Evolutionary conservation across 257 asterid genomes (phyloP).

Genomic region (Verbascum thapsus): DNA sequence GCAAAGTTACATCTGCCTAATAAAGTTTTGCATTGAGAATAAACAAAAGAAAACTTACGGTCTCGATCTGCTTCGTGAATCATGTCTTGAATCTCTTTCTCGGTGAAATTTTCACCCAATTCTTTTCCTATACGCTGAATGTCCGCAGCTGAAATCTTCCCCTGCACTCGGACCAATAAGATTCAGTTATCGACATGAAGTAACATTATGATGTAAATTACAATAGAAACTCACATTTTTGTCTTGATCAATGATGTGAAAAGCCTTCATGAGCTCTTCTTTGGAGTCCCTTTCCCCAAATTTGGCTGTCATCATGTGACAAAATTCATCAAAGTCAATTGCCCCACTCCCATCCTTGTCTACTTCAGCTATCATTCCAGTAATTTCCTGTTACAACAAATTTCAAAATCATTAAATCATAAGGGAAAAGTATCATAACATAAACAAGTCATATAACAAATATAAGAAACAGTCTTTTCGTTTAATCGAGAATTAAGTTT

Average conservation of each 20-base stretch:
- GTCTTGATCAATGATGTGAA: slow-evolving; percentile 83
- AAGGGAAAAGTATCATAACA: slow-evolving; percentile 19
- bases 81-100: slow-evolving; percentile 87
- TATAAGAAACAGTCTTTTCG: background rate
- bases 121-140: slow-evolving; percentile 82
- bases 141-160: slow-evolving; percentile 82
- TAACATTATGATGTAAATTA: slow-evolving; percentile 10
- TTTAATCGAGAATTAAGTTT: slow-evolving; percentile 10
- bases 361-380: slow-evolving; percentile 87
- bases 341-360: slow-evolving; percentile 98
- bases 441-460: slow-evolving; percentile 6
- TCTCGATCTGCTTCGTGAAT: slow-evolving; percentile 92
- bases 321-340: slow-evolving; percentile 84
- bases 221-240: slow-evolving; percentile 56
- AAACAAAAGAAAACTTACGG: slow-evolving; percentile 55
- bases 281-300: slow-evolving; percentile 89
- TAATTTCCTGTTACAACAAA: slow-evolving; percentile 64
- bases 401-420: slow-evolving; percentile 16
- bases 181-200: slow-evolving; percentile 23
- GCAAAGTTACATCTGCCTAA: slow-evolving; percentile 9
- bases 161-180: slow-evolving; percentile 53
- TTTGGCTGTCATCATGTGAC: slow-evolving; percentile 94
- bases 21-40: slow-evolving; percentile 3
- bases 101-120: slow-evolving; percentile 75
- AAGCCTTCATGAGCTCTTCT: slow-evolving; percentile 90